Evolutionary conservation across 768 basidiomycete genomes (phyloP).

Genomic region (Suillus cothurnatus): DNA sequence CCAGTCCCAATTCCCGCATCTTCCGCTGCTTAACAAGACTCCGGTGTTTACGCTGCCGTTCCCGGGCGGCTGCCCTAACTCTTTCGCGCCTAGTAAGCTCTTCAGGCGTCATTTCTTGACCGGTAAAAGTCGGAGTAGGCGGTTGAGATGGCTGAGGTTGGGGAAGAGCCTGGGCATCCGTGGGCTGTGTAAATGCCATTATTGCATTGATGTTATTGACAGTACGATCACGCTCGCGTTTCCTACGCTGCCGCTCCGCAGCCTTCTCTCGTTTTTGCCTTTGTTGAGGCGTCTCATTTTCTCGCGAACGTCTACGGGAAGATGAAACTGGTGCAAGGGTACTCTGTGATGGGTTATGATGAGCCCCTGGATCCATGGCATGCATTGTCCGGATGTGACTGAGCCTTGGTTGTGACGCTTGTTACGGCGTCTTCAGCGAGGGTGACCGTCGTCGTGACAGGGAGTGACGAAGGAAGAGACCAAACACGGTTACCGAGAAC

Average conservation of each 20-base stretch:
- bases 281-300: conserved; percentile 76
- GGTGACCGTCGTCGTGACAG: conserved; percentile 16
- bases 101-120: conserved; percentile 54
- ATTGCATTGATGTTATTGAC: conserved; percentile 43
- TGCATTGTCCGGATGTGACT: conserved; percentile 25
- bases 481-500: conserved; percentile 25
- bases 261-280: conserved; percentile 83
- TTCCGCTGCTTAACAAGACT: conserved; percentile 77
- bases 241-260: conserved; percentile 81
- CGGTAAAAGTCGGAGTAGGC: conserved; percentile 25
- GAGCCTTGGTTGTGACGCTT: conserved; percentile 32
- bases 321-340: conserved; percentile 33
- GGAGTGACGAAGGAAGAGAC: conserved; percentile 31
- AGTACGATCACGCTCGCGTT: conserved; percentile 70
- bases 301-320: conserved; percentile 59
- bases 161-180: conserved; percentile 33
- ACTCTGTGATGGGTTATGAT: conserved; percentile 34
- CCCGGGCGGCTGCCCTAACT: conserved; percentile 74
- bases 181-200: conserved; percentile 41
- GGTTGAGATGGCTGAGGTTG: conserved; percentile 37
- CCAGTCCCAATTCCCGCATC: conserved; percentile 79
- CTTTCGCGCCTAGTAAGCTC: conserved; percentile 69
- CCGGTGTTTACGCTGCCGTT: conserved; percentile 83
- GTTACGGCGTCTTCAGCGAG: conserved; percentile 32
- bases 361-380: conserved; percentile 36